Percentiles rank a stretch among this genome's conserved stretches.
Conservation (phyloP, 2,329 filamentous ascomycete species). For the Talaromyces sp. region DNA sequence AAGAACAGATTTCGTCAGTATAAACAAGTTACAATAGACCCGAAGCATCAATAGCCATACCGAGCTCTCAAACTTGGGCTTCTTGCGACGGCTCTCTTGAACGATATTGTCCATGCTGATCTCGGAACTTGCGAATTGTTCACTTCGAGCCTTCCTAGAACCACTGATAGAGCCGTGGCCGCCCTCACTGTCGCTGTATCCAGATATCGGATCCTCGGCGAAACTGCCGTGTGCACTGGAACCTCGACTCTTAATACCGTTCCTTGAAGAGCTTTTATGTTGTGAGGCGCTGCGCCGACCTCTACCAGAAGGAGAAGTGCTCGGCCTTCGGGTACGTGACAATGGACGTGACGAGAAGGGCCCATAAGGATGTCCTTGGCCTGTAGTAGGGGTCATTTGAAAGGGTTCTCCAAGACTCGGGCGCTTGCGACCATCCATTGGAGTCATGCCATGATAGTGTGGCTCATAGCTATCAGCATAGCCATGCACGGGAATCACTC, state of each 20-base stretch:
- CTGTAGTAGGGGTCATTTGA: slow-evolving; percentile 59
- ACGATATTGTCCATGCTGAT: slow-evolving; percentile 99
- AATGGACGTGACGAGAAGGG: slow-evolving; percentile 65
- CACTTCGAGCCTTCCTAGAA: slow-evolving; percentile 72
- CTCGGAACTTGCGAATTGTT: slow-evolving; percentile 88
- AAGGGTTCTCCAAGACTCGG: slow-evolving; percentile 63
- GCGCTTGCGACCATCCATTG: slow-evolving; percentile 55
- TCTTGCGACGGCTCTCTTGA: slow-evolving; percentile 90
- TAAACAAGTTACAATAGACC: slow-evolving; percentile 11
- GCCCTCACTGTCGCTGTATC: slow-evolving; percentile 85
- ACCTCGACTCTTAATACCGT: slow-evolving; percentile 65
- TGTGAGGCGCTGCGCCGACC: slow-evolving; percentile 77
- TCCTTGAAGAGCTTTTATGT: slow-evolving; percentile 69
- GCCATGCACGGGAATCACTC: slow-evolving; percentile 66
- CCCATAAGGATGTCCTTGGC: slow-evolving; percentile 54
- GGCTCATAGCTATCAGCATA: slow-evolving; percentile 49
- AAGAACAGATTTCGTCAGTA: slow-evolving; percentile 23
- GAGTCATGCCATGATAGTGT: slow-evolving; percentile 48
- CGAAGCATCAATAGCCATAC: slow-evolving; percentile 59
- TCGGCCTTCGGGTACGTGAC: slow-evolving; percentile 73
- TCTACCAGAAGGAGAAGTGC: slow-evolving; percentile 69
- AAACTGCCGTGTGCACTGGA: slow-evolving; percentile 59
- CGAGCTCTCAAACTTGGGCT: slow-evolving; percentile 93
- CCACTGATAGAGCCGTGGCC: slow-evolving; percentile 69
- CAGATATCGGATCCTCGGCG: slow-evolving; percentile 69